Evolutionary conservation across 768 basidiomycete species (phyloP), one percentile per base, ranked within the genome.

Genomic region (Xerocomus potaroensis): DNA sequence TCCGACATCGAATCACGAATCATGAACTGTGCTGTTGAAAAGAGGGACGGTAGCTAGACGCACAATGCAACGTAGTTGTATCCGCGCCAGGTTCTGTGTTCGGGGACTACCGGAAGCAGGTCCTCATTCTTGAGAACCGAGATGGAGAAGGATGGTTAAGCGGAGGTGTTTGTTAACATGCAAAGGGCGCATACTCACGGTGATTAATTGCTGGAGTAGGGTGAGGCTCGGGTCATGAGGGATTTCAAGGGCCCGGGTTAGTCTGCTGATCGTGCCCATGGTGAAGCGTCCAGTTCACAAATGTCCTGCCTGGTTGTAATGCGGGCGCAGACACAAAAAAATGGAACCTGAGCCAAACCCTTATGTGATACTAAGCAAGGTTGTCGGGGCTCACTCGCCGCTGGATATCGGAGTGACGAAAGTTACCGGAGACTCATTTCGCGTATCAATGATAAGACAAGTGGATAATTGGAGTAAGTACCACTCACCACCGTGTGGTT

Each of bases 31-130:
- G 29, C 34, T 16, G 44, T 33, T 30, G 16, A 33, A 18, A 46
- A 31, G 32, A 40, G 22, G 4, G 24, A 16, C n/a, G 24, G 9
- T 22, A 18, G 42, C 22, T 44, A 40, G 33, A 54, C 76, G 53
- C 60, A 84, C 79, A 83, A 86, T 16, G 81, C 73, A 36, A 83
- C 68, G 62, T 83, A 87, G 64, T 84, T 83, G 67, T 72, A 77
- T 34, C 68, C 66, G 19, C 71, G 72, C 86, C 88, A 89, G 51
- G 77, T 81, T 50, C 82, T 71, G 50, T 84, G 76, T 47, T 78
- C 74, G 43, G 74, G 69, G 10, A 74, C 70, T 3, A 87, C 84
- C n/a, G 87, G 87, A 18, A 75, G 66, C 27, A 88, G 69, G 62
- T 90, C 86, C 47, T 86, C 78, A 51, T 84, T 86, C 83, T 85